Evolutionary conservation across 2,329 filamentous ascomycete genomes (phyloP), one percentile per base, ranked within the genome.

Genomic region (Talaromyces piceae): DNA sequence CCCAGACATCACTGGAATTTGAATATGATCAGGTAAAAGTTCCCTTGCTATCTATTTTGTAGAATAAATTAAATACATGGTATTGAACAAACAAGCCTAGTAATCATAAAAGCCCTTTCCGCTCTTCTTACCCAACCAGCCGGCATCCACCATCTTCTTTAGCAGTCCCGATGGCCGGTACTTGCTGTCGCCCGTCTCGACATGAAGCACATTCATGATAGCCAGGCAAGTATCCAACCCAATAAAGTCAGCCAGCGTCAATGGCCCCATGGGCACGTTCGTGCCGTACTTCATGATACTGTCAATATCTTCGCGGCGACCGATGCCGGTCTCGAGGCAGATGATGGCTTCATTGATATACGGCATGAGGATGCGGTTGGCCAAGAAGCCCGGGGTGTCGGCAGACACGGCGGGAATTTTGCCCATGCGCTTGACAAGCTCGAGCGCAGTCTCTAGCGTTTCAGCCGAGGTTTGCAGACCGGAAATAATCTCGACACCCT

Each of bases 201-300:
- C 77, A 66, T 97, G 83, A 63, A 98, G 71, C 3, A 97, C 93
- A 71, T 87, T 90, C 93, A 98, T 98, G 63, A 98, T 98, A 20
- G 91, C 84, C 56, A 97, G 74, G 65, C 93, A 98, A 0, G 93
- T 98, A 67, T 98, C 93, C 41, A 98, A 77, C 6, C 93, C 93
- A 63, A 98, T 97, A 64, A 98, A 98, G 70, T 98, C 93, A 2
- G 93, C 93, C 61, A 98, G 73, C 63, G 90, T 85, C 58, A 98
- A 76, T 8, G 93, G 93, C 0, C 93, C 93, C 93, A 98, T 98
- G 22, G 93, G 93, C 37, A 98, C 93, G 65, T 95, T 95, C 20
- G 93, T 98, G 44, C 93, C 93, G 61, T 96, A 96, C 80, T 95
- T 97, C 93, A 98, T 98, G 62, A 98, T 98, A 58, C 80, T 84